phyloP scores from a whole-genome alignment of 306 rosid species.

The Lablab purpureus region DNA sequence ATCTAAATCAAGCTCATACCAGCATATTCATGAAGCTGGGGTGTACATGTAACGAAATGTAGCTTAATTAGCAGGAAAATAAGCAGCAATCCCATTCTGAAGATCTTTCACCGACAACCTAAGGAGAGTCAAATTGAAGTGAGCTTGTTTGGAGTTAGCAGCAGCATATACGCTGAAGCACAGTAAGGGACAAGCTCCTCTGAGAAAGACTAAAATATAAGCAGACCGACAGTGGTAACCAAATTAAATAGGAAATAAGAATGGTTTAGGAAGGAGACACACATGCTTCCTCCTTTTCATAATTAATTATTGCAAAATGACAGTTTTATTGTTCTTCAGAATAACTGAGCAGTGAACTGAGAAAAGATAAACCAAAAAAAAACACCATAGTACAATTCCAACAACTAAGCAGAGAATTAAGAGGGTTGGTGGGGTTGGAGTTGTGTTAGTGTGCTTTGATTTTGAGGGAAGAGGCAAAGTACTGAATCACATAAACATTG shows the following conservation, averaged over 20 bases:
- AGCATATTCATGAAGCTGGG: slow-evolving; percentile 60
- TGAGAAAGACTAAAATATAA: slow-evolving; percentile 20
- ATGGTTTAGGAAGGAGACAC: slow-evolving; percentile 48
- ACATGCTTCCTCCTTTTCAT: slow-evolving; percentile 14
- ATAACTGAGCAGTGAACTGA: neutral
- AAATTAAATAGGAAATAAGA: slow-evolving; percentile 27
- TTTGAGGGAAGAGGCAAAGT: neutral
- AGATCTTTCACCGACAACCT: slow-evolving; percentile 52
- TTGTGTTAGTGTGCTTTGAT: slow-evolving; percentile 6
- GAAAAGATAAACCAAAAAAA: slow-evolving; percentile 50
- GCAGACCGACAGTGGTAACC: slow-evolving; percentile 58
- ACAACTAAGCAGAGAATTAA: slow-evolving; percentile 41
- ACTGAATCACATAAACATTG: slow-evolving; percentile 5
- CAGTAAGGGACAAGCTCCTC: neutral
- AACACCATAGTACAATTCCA: slow-evolving; percentile 34
- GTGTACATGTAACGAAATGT: slow-evolving; percentile 48
- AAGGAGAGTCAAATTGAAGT: slow-evolving; percentile 33
- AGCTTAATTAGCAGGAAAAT: slow-evolving; percentile 57
- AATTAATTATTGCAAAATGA: slow-evolving; percentile 37
- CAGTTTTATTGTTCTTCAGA: slow-evolving; percentile 44
- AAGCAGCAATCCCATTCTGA: slow-evolving; percentile 58
- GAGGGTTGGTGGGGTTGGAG: slow-evolving; percentile 54
- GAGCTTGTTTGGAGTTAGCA: slow-evolving; percentile 32
- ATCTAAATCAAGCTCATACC: slow-evolving; percentile 59
- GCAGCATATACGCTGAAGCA: slow-evolving; percentile 12